phyloP scores from a whole-genome alignment of 2,329 filamentous ascomycete species.

The Aspergillus neotritici region DNA sequence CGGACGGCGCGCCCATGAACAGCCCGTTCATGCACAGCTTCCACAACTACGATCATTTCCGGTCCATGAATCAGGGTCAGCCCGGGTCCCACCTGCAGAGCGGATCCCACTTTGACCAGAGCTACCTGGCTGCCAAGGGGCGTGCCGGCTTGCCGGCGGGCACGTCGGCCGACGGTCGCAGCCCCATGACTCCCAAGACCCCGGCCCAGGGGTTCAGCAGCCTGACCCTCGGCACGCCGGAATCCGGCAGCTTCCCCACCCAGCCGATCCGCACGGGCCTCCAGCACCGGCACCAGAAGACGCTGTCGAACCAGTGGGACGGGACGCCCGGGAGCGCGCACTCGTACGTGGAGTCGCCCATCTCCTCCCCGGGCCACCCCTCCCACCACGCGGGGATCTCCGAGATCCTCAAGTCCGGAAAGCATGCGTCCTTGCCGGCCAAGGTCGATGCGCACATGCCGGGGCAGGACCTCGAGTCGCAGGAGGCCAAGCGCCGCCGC shows the following conservation, averaged over 20 bases:
- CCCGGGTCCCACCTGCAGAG: conserved; percentile 33
- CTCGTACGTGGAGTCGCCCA: conserved; percentile 76
- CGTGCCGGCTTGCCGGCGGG: conserved; percentile 58
- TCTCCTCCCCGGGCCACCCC: conserved; percentile 64
- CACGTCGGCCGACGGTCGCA: conserved; percentile 68
- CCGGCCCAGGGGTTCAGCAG: conserved; percentile 58
- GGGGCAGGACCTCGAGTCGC: conserved; percentile 60
- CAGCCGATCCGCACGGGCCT: conserved; percentile 70
- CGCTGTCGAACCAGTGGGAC: conserved; percentile 83
- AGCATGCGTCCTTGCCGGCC: conserved; percentile 79
- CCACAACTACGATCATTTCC: conserved; percentile 73
- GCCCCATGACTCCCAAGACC: conserved; percentile 83
- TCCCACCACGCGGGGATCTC: conserved; percentile 68
- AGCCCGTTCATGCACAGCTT: conserved; percentile 74
- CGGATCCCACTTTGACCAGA: conserved; percentile 47
- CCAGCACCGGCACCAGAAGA: conserved; percentile 67
- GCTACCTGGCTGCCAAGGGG: conserved; percentile 55
- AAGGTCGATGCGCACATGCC: conserved; percentile 61
- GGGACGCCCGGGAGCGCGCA: conserved; percentile 77
- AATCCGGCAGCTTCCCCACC: conserved; percentile 65
- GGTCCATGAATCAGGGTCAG: conserved; percentile 54
- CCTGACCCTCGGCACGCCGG: conserved; percentile 65
- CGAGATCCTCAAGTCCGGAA: conserved; percentile 77
- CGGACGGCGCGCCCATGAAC: conserved; percentile 85
- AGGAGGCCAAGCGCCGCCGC: conserved; percentile 88